Evolutionary conservation across 805 yeast genomes (phyloP), one percentile per base, ranked within the genome.

Genomic region (Spathaspora passalidarum): DNA sequence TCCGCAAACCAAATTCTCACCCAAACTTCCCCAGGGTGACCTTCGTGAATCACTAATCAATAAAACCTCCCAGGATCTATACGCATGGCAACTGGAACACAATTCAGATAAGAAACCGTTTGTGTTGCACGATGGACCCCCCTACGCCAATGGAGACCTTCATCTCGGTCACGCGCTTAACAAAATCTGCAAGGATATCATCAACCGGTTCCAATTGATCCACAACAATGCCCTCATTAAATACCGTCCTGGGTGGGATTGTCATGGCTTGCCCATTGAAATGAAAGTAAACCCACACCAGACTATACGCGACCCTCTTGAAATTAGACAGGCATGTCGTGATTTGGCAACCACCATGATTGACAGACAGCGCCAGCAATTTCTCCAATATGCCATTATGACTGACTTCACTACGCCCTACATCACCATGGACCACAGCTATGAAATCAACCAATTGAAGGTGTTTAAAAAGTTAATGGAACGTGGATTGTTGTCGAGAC

Each of bases 181-280:
- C 68, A 92, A 94, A 60, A 78, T 90, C 17, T 64, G 89, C 45
- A 94, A 94, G 62, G 99, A 94, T 63, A 81, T 94, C 39, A 80
- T 92, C 38, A 79, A 80, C 51, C 72, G 99, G 43, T 84, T 70
- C 54, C 82, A 88, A 57, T 67, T 91, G 20, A 61, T 83, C 17
- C 51, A 60, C 46, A 63, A 72, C 32, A 87, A 89, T 13, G 75
- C 81, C 49, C 73, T 75, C 41, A 81, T 94, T 3, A 73, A 76
- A 43, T 94, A 88, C 57, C 75, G 76, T 36, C 97, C 98, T 0
- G 99, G 99, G 0, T 94, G 99, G 98, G 99, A 94, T 62, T 94
- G 99, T 60, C 99, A 94, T 68, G 99, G 99, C 0, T 70, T 94
- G 32, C 99, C 99, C 1, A 94, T 94, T 51, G 99, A 94, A 63